These are phyloP conservation scores for Tilletia caries DNA, from an alignment of 1,284 basidiomycete genomes.

Conservation along the genomic window DNA sequence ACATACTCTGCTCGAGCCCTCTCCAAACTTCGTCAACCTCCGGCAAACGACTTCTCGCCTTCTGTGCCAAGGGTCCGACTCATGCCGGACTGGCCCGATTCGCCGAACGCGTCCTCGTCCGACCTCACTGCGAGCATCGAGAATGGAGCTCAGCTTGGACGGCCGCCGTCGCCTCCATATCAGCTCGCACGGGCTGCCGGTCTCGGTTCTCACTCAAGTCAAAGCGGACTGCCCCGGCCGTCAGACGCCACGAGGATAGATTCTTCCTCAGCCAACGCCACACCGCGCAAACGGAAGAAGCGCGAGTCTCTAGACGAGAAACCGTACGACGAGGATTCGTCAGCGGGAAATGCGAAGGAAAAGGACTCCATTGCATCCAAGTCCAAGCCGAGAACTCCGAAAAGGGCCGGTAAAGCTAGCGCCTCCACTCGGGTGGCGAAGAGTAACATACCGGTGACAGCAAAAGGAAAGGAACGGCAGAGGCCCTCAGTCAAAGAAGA, in stretches of 20 bases:
- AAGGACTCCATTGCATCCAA: background rate
- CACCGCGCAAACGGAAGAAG: background rate
- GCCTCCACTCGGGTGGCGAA: background rate
- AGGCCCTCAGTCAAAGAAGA: background rate
- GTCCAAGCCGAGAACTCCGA: background rate
- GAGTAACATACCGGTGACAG: background rate
- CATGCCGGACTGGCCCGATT: slow-evolving; percentile 10
- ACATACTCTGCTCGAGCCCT: background rate
- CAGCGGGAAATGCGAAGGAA: background rate
- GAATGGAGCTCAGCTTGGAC: background rate
- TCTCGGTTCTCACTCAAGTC: background rate
- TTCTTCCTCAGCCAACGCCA: background rate
- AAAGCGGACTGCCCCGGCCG: too few relatives aligned
- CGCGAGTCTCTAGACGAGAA: background rate
- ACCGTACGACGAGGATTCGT: too few relatives aligned
- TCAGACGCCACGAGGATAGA: too few relatives aligned
- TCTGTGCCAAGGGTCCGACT: background rate
- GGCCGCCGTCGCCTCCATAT: background rate
- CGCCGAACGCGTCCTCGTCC: background rate
- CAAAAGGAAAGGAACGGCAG: background rate
- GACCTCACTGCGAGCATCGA: too few relatives aligned
- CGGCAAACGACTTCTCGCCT: background rate
- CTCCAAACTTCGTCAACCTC: background rate
- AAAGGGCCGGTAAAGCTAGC: background rate
- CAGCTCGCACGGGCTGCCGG: background rate